phyloP scores from a whole-genome alignment of 2,329 filamentous ascomycete genomes.

The Diaporthe aspalathi region DNA sequence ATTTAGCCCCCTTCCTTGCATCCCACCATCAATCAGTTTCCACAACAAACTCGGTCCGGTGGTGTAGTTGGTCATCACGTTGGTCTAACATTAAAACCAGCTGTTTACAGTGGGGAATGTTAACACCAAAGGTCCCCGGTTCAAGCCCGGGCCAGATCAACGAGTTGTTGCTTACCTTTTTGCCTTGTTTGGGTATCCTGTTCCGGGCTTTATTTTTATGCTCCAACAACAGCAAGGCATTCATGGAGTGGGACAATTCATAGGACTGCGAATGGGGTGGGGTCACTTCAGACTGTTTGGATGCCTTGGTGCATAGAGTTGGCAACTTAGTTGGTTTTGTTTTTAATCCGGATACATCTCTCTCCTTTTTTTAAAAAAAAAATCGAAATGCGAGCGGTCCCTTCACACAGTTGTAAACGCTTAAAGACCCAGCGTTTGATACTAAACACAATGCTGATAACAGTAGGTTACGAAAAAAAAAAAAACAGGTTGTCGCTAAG shows the following conservation, averaged over 20 bases:
- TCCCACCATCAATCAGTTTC: not conserved
- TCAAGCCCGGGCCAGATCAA: slow-evolving; percentile 34
- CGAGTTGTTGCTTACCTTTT: not conserved
- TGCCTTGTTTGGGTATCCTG: not conserved
- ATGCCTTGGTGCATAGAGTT: too few relatives aligned
- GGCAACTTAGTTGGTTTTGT: too few relatives aligned
- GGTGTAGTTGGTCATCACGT: slow-evolving; percentile 36
- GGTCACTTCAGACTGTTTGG: too few relatives aligned
- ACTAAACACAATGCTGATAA: too few relatives aligned
- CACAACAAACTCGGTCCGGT: slow-evolving; percentile 15
- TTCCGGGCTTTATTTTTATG: not conserved
- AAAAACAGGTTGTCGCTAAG: too few relatives aligned
- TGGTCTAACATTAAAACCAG: slow-evolving; percentile 26
- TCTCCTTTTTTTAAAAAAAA: too few relatives aligned
- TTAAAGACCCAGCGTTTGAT: too few relatives aligned
- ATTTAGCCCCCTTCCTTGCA: slow-evolving; percentile 4
- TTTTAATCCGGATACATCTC: too few relatives aligned
- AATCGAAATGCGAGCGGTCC: too few relatives aligned
- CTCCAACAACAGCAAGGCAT: too few relatives aligned
- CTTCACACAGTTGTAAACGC: too few relatives aligned
- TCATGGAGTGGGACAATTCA: not conserved
- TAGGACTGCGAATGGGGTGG: not conserved
- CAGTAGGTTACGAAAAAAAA: too few relatives aligned
- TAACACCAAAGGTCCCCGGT: slow-evolving; percentile 33
- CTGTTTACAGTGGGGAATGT: not conserved